Conservation (phyloP, 768 basidiomycete genomes). For the Cystobasidium onofrii region DNA sequence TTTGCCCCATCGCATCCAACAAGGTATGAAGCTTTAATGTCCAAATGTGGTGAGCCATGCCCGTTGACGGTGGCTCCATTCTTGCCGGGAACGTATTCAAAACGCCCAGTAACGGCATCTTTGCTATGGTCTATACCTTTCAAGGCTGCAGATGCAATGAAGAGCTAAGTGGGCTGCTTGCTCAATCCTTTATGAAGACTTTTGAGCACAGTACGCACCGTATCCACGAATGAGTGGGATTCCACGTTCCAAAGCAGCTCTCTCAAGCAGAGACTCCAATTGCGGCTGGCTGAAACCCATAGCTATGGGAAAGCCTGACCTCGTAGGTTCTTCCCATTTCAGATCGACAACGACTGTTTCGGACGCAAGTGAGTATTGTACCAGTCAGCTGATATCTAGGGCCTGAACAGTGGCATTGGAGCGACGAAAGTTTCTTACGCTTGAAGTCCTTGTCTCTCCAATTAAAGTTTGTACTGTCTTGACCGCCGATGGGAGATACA, state of each 20-base stretch:
- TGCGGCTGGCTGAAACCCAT: conserved; percentile 14
- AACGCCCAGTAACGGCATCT: background rate
- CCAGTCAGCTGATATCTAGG: no score
- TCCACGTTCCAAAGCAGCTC: background rate
- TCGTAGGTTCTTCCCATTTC: background rate
- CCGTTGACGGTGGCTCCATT: background rate
- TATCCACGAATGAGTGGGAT: conserved; percentile 9
- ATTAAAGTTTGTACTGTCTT: conserved; percentile 8
- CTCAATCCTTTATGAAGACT: no score
- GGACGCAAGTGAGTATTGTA: no score
- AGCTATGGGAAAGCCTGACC: conserved; percentile 1
- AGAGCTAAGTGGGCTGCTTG: background rate
- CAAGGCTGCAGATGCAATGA: background rate
- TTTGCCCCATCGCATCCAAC: conserved; percentile 14
- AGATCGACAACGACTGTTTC: conserved; percentile 13
- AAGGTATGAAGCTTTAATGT: background rate
- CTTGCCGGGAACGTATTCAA: background rate
- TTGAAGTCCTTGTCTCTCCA: background rate
- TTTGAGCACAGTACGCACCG: no score
- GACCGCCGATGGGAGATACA: background rate
- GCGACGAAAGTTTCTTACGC: no score
- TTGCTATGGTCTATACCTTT: background rate
- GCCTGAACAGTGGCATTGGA: no score
- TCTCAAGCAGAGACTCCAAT: conserved; percentile 4
- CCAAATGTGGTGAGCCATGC: conserved; percentile 1